A percentile compares a stretch with the other conserved stretches of the same genome.
Evolutionary conservation across 2,329 filamentous ascomycete species (phyloP).

Genomic region (Penicillium sumatraense): DNA sequence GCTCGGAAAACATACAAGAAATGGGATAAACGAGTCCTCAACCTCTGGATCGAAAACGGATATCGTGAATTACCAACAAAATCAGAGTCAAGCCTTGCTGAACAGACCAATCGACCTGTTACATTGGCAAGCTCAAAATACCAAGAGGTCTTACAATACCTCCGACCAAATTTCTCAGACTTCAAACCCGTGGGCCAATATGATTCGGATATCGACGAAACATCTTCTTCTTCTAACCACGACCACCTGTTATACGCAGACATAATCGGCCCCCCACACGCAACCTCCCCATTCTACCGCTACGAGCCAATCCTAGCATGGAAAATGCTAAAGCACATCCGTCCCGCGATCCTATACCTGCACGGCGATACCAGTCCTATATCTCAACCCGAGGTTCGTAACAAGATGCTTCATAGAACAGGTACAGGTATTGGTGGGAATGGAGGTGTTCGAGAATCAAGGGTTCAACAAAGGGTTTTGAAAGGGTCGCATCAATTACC

Average conservation of each 20-base stretch:
- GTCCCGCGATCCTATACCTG: slow-evolving; percentile 28
- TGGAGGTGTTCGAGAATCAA: slow-evolving; percentile 17
- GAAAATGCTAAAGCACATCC: slow-evolving; percentile 10
- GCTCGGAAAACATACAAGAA: not conserved
- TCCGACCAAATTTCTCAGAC: slow-evolving; percentile 4
- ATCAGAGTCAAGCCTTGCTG: not conserved
- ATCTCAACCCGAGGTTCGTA: slow-evolving; percentile 8
- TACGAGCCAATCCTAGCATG: slow-evolving; percentile 7
- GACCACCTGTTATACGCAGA: slow-evolving; percentile 9
- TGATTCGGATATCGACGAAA: not conserved
- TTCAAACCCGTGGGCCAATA: slow-evolving; percentile 1
- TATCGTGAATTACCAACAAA: slow-evolving; percentile 1
- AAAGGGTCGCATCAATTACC: slow-evolving; percentile 10
- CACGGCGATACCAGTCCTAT: slow-evolving; percentile 20
- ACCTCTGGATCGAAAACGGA: slow-evolving; percentile 7
- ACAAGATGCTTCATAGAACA: slow-evolving; percentile 19
- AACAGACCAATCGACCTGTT: not conserved
- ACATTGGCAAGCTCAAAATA: slow-evolving; percentile 9
- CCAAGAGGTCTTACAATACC: slow-evolving; percentile 12
- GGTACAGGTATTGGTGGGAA: slow-evolving; percentile 28
- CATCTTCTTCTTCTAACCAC: not conserved
- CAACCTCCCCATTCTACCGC: slow-evolving; percentile 6
- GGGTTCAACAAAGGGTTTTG: not conserved
- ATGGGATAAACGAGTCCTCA: slow-evolving; percentile 15
- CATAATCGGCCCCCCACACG: slow-evolving; percentile 2